Evolutionary conservation across 148 eudicot genomes (phyloP), one percentile per base, ranked within the genome.

Genomic region (Arbutus unedo): DNA sequence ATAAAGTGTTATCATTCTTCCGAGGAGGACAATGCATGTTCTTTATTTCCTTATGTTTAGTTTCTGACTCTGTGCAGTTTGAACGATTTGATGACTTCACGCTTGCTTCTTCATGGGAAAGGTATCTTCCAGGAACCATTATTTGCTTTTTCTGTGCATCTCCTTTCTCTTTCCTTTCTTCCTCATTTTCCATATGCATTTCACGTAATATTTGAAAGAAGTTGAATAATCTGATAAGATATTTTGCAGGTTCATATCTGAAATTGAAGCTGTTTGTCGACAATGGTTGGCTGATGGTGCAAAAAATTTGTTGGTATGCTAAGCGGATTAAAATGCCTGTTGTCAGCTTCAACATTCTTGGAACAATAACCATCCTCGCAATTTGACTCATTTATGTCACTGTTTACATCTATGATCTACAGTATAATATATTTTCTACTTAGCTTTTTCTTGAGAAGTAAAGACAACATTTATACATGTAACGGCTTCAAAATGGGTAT

Each of bases 21-120:
- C 45, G n/a, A 8, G 23, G 19, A 76, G 56, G 76, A 16, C 54
- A 54, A 2, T 4, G 48, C 3, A 56, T 70, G 47, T 14, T 3
- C 54, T 44, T 83, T 41, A 67, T 41, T 47, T 23, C n/a, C 21
- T 74, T 64, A 11, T 81, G 64, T 64, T 48, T 50, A 47, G 11
- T 49, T 80, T 76, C 59, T 45, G 15, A 56, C 79, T 14, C 82
- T 53, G 71, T 87, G 86, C 89, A 96, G 99, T 82, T 93, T 74
- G 94, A 94, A 71, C 97, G 86, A 62, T 96, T 96, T 90, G 97
- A 96, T 91, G 98, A 96, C 88, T 96, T 94, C 85, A 96, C 98
- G 74, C 91, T 96, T 82, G 98, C 98, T 51, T 96, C 98, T 47
- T 94, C 98, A 71, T 96, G 98, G 98, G 98, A 96, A 89, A 96